phyloP scores from a whole-genome alignment of 768 basidiomycete species.

The Pleurotus citrinopileatus region DNA sequence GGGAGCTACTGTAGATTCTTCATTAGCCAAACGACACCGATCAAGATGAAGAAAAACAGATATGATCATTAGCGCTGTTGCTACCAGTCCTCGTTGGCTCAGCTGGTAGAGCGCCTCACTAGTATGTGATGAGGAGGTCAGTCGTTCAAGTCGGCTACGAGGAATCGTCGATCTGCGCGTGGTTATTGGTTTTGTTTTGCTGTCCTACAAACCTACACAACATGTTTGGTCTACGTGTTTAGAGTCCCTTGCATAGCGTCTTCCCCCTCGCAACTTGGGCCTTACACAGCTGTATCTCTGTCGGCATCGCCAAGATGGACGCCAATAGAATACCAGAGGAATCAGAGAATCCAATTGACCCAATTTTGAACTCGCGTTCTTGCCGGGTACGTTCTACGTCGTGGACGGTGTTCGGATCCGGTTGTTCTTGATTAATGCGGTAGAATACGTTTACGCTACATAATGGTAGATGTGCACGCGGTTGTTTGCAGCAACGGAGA shows the following conservation, averaged over 20 bases:
- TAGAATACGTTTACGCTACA: slow-evolving; percentile 91
- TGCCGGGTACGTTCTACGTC: slow-evolving; percentile 64
- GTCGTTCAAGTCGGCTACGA: slow-evolving; percentile 1
- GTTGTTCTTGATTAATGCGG: slow-evolving; percentile 72
- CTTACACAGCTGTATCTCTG: slow-evolving; percentile 74
- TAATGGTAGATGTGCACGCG: too few species aligned
- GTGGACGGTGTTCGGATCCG: slow-evolving; percentile 40
- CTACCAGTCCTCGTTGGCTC: background rate
- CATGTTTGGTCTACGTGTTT: slow-evolving; percentile 7
- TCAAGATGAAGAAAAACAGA: too few species aligned
- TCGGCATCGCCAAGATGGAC: slow-evolving; percentile 65
- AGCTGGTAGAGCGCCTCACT: slow-evolving; percentile 1
- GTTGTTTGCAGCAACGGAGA: too few species aligned
- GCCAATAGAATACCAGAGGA: slow-evolving; percentile 70
- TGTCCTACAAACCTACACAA: background rate
- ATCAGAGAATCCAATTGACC: slow-evolving; percentile 85
- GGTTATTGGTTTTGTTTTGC: background rate
- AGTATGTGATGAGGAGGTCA: background rate
- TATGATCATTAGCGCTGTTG: background rate
- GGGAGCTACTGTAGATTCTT: too few species aligned
- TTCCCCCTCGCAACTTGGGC: slow-evolving; percentile 71
- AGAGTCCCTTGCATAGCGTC: slow-evolving; percentile 65
- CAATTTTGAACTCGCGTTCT: slow-evolving; percentile 87
- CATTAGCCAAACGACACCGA: too few species aligned
- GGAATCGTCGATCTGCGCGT: background rate